These are phyloP conservation scores for Ogataea paradorogensis DNA, from an alignment of 805 yeast genomes.

Conservation along the genomic window DNA sequence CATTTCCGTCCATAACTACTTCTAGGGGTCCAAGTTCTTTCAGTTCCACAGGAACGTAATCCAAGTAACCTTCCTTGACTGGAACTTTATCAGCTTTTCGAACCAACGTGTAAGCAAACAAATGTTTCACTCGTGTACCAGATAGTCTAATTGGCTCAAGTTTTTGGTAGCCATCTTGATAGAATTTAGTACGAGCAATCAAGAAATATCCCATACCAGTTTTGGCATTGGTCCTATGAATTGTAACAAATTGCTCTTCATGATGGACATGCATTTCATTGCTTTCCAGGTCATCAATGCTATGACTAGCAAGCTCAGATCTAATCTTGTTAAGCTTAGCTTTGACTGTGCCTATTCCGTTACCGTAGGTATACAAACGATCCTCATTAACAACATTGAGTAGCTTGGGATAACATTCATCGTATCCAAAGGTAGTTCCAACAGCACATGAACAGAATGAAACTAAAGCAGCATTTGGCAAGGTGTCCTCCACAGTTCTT, in stretches of 20 bases:
- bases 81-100: conserved; percentile 51
- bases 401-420: conserved; percentile 82
- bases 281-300: conserved; percentile 49
- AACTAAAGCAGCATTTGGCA: conserved; percentile 93
- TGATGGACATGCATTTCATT: conserved; percentile 94
- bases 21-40: conserved; percentile 49
- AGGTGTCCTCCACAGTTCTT: conserved; percentile 89
- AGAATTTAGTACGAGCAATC: conserved; percentile 82
- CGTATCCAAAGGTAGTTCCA: conserved; percentile 92
- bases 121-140: conserved; percentile 57
- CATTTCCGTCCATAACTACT: conserved; percentile 41
- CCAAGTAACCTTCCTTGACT: conserved; percentile 41
- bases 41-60: conserved; percentile 66
- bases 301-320: conserved; percentile 50
- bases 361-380: conserved; percentile 53
- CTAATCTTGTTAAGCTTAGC: conserved; percentile 56
- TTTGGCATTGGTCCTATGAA: conserved; percentile 79
- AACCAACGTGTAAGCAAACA: conserved; percentile 56
- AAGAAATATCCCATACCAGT: conserved; percentile 88
- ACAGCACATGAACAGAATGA: conserved; percentile 90
- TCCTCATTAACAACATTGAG: conserved; percentile 78
- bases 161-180: conserved; percentile 44
- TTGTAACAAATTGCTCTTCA: conserved; percentile 87
- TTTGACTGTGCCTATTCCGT: conserved; percentile 80
- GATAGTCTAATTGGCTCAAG: conserved; percentile 56